A percentile compares a stretch with the other conserved stretches of the same genome.
phyloP scores from a whole-genome alignment of 2,329 filamentous ascomycete genomes.

The Fusarium heterosporum region DNA sequence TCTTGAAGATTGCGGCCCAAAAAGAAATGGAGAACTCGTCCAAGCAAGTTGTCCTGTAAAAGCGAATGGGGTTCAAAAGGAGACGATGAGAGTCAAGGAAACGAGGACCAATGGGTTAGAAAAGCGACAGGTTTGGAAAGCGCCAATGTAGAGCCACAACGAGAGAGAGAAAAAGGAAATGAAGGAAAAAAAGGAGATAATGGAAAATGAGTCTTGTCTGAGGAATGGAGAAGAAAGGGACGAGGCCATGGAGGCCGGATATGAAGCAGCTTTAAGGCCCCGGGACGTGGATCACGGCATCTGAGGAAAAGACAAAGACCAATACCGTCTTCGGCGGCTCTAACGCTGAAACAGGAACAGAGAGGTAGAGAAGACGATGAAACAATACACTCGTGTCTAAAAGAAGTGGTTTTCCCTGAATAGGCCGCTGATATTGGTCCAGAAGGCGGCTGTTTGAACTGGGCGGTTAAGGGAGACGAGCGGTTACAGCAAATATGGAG shows the following conservation, averaged over 20 bases:
- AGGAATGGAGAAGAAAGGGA: slow-evolving; percentile 38
- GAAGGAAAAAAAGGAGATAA: slow-evolving; percentile 18
- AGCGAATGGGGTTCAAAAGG: slow-evolving; percentile 30
- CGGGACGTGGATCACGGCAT: slow-evolving; percentile 40
- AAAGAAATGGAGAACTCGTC: slow-evolving; percentile 36
- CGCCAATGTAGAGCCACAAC: slow-evolving; percentile 47
- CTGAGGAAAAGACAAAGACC: slow-evolving; percentile 41
- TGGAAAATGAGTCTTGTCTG: slow-evolving; percentile 46
- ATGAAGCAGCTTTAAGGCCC: slow-evolving; percentile 50
- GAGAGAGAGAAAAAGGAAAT: slow-evolving; percentile 42
- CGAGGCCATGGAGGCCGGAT: slow-evolving; percentile 45
- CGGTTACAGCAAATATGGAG: slow-evolving; percentile 36
- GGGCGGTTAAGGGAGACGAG: slow-evolving; percentile 45
- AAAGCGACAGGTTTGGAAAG: slow-evolving; percentile 43
- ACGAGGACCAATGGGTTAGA: slow-evolving; percentile 36
- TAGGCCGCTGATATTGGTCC: slow-evolving; percentile 65
- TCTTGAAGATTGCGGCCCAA: slow-evolving; percentile 34
- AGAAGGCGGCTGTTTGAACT: slow-evolving; percentile 58
- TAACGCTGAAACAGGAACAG: slow-evolving; percentile 48
- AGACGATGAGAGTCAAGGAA: slow-evolving; percentile 21
- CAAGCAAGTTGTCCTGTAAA: slow-evolving; percentile 33
- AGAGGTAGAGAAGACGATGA: slow-evolving; percentile 56
- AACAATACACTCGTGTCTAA: slow-evolving; percentile 65
- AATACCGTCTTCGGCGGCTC: slow-evolving; percentile 48
- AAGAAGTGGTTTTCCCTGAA: slow-evolving; percentile 54